Conservation (phyloP, 768 basidiomycete species). For the Russula emetica region DNA sequence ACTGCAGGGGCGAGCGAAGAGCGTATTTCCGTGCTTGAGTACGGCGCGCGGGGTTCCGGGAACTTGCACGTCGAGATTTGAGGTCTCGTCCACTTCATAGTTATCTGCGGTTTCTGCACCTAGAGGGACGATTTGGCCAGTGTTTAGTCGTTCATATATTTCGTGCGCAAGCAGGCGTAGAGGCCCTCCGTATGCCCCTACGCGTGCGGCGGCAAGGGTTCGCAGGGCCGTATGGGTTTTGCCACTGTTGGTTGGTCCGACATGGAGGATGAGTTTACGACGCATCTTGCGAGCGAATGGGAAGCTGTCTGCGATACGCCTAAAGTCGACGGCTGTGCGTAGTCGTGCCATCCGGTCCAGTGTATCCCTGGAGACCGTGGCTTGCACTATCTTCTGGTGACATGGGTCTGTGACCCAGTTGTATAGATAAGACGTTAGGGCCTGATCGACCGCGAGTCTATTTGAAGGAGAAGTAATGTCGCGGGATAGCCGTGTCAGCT, state of each 20-base stretch:
- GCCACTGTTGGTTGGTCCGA: slow-evolving; percentile 96
- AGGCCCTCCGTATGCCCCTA: slow-evolving; percentile 87
- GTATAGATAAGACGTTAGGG: slow-evolving; percentile 53
- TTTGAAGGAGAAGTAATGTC: slow-evolving; percentile 33
- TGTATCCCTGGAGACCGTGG: slow-evolving; percentile 21
- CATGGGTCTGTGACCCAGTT: slow-evolving; percentile 47
- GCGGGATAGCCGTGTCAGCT: slow-evolving; percentile 43
- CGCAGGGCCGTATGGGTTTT: slow-evolving; percentile 93
- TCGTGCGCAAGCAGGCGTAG: slow-evolving; percentile 92
- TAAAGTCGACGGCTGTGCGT: slow-evolving; percentile 40
- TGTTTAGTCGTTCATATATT: slow-evolving; percentile 87
- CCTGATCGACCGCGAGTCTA: slow-evolving; percentile 40
- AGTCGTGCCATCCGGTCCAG: slow-evolving; percentile 33
- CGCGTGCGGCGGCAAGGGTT: slow-evolving; percentile 69
- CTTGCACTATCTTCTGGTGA: neutral
- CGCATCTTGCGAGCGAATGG: slow-evolving; percentile 52
- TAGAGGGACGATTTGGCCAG: slow-evolving; percentile 78
- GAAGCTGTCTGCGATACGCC: slow-evolving; percentile 44
- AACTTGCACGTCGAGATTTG: slow-evolving; percentile 35
- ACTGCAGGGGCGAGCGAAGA: slow-evolving; percentile 65
- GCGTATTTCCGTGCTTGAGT: slow-evolving; percentile 39
- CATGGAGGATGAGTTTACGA: slow-evolving; percentile 87
- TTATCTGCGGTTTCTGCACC: slow-evolving; percentile 46
- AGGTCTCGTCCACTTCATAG: slow-evolving; percentile 40
- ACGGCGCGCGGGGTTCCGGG: slow-evolving; percentile 27